Conservation (phyloP, 306 rosid genomes). For the Rosa lucieae region DNA sequence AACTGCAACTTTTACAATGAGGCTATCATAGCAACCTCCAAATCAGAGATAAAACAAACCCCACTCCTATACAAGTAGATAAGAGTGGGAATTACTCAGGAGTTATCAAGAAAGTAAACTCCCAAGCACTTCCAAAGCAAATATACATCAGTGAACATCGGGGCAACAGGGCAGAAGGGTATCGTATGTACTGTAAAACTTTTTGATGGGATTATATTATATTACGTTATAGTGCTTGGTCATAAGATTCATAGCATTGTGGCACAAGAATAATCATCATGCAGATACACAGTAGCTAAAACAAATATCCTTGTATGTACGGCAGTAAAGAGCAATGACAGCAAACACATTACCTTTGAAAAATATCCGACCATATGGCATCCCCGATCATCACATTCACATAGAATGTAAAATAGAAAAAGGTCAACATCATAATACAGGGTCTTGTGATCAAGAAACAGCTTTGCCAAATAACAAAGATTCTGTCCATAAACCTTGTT, state of each 20-base stretch:
- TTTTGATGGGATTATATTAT: neutral
- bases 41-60: neutral
- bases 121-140: neutral
- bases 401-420: constrained; percentile 86
- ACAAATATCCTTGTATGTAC: neutral
- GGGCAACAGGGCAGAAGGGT: neutral
- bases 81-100: neutral
- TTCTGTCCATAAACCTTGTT: constrained; percentile 99
- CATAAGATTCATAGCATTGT: neutral
- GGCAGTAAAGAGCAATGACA: neutral
- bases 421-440: constrained; percentile 98
- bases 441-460: constrained; percentile 99
- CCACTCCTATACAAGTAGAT: neutral
- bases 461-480: constrained; percentile 94
- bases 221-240: neutral
- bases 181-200: neutral
- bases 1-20: neutral
- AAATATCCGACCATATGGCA: constrained; percentile 99
- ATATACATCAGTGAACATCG: neutral
- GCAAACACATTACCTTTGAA: constrained; percentile 64
- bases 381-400: constrained; percentile 99
- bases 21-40: neutral
- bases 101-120: neutral
- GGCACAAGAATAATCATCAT: neutral
- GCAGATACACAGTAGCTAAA: neutral